Percentiles rank a stretch among this genome's conserved stretches.
Conservation (phyloP, 1,139 yeast genomes). For the Debaryomyces sp. region DNA sequence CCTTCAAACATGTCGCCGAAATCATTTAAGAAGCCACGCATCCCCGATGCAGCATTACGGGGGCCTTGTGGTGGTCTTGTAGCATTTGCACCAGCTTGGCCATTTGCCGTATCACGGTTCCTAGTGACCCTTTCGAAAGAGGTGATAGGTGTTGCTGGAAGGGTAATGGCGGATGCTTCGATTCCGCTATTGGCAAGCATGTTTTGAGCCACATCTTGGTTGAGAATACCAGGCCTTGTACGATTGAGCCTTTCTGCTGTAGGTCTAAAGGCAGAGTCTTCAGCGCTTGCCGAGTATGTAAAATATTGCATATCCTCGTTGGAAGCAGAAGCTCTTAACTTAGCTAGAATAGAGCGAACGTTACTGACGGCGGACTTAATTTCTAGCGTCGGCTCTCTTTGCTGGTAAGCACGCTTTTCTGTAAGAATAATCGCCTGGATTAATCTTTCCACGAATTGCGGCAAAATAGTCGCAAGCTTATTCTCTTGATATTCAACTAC, state of each 20-base stretch:
- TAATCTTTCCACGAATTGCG: conserved; percentile 44
- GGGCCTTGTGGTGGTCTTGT: conserved; percentile 3
- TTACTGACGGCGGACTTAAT: conserved; percentile 28
- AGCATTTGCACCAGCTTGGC: conserved; percentile 1
- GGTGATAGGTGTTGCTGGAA: conserved; percentile 16
- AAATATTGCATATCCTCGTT: conserved; percentile 33
- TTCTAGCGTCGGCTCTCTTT: conserved; percentile 25
- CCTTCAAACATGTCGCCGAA: conserved; percentile 27
- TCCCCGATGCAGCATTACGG: conserved; percentile 9
- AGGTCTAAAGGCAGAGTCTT: conserved; percentile 30
- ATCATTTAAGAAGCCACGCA: conserved; percentile 25
- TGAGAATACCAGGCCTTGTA: conserved; percentile 39
- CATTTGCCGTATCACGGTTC: conserved; percentile 5
- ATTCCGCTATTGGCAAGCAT: conserved; percentile 33
- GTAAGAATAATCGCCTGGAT: conserved; percentile 40
- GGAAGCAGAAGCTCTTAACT: conserved; percentile 26
- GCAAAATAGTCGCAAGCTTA: conserved; percentile 30
- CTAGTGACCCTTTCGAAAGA: conserved; percentile 15
- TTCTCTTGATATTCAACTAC: conserved; percentile 24
- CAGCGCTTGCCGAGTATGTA: conserved; percentile 29
- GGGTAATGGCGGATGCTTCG: conserved; percentile 24
- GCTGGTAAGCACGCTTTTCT: conserved; percentile 46
- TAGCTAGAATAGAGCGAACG: conserved; percentile 31
- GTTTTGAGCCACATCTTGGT: conserved; percentile 44
- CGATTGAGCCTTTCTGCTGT: conserved; percentile 38